Base-by-base conservation (phyloP, 768 basidiomycete genomes). In the Ramaria rubella region DNA sequence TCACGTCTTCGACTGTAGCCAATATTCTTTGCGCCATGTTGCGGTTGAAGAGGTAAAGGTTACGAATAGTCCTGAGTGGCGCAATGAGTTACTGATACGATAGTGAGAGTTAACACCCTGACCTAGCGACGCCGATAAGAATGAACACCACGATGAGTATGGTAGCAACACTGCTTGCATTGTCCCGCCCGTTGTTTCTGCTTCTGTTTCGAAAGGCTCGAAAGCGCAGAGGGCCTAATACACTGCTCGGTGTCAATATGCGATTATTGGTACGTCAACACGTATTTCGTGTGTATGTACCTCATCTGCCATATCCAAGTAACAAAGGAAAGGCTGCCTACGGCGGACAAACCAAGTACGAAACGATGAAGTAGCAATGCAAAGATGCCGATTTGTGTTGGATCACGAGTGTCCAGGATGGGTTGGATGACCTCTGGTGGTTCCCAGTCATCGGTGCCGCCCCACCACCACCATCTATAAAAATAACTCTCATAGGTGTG, bases 1-100 rank as follows among this genome's bases (percentile, higher is more conserved):
- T 90, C 2, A 82, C 85, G 67, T 89, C 85, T 65, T 91, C 89
- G 4, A 88, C 88, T 30, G 85, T 80, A 8, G 81, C 72, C 31
- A 91, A 73, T 21, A 86, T 53, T 23, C 81, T 76, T 63, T 84
- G 81, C 1, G 85, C 78, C 30, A 79, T 63, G 33, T 65, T 72
- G 64, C 86, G 76, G 1, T 86, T 90, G 30, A 84, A 64, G 54
- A 73, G 69, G 66, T 89, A 91, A 2, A 90, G 84, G 60, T 85
- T 78, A 64, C 77, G 80, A 29, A 91, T 64, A 11, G 89, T 86
- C 63, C 89, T 91, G 58, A 58, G 55, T 60, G 53, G 51, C 59
- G 52, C 23, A 34, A 27, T 44, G 51, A 45, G 23, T 48, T 48
- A 27, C 6, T 45, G 34, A 36, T n/a, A 15, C 34, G 27, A 45